phyloP scores from a whole-genome alignment of 2,329 filamentous ascomycete genomes.

The Neofusicoccum kwambonambiense region DNA sequence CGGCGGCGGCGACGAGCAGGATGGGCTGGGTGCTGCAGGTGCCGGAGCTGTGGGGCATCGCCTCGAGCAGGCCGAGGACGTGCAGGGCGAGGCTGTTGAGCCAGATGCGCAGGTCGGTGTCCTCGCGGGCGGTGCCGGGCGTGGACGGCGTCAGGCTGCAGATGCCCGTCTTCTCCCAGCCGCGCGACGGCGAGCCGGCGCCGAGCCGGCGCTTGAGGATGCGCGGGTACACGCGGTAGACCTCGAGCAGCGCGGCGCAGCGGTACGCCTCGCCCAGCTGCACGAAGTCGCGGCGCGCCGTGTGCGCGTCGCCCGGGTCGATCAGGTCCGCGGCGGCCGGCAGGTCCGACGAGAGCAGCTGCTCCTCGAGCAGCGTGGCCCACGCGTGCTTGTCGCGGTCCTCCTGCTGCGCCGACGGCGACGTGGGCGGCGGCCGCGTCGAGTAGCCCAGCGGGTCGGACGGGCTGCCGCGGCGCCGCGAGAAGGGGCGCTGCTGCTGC shows the following conservation, averaged over 20 bases:
- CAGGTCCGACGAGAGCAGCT: conserved; percentile 47
- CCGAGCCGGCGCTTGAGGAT: conserved; percentile 47
- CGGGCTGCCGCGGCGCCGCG: neutral
- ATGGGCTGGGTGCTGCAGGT: conserved; percentile 56
- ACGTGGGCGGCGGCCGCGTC: neutral
- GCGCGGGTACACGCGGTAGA: conserved; percentile 56
- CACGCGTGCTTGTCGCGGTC: conserved; percentile 37
- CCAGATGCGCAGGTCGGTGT: conserved; percentile 39
- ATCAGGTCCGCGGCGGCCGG: conserved; percentile 49
- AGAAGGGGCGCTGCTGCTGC: neutral
- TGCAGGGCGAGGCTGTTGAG: conserved; percentile 53
- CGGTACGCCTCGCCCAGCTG: conserved; percentile 55
- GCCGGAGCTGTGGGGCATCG: conserved; percentile 52
- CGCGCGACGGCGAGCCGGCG: neutral
- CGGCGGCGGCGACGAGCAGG: conserved; percentile 50
- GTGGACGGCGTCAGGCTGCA: conserved; percentile 1
- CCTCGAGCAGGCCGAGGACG: conserved; percentile 50
- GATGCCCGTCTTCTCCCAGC: conserved; percentile 12
- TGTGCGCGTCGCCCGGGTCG: conserved; percentile 53
- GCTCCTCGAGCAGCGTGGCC: conserved; percentile 46
- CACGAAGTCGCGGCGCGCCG: conserved; percentile 53
- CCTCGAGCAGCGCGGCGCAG: conserved; percentile 52
- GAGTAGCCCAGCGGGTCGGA: neutral
- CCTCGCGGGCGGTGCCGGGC: conserved; percentile 29
- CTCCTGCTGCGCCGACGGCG: conserved; percentile 23